These are phyloP conservation scores for Stachybotrys elegans DNA, from an alignment of 2,329 filamentous ascomycete species.

Conservation along the genomic window DNA sequence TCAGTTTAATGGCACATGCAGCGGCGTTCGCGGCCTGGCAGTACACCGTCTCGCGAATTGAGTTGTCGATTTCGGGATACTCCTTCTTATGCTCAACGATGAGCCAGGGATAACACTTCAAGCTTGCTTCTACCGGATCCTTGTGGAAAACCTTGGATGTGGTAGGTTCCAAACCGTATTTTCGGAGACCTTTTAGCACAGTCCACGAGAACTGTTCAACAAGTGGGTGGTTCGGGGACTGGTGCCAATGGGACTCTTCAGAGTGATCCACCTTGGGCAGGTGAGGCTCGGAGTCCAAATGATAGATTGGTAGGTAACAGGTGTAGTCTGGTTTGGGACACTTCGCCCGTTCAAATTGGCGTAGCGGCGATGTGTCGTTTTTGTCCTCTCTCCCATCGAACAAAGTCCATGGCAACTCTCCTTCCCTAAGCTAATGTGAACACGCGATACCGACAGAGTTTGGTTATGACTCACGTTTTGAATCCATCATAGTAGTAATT, in stretches of 20 bases:
- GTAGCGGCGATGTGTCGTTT: background rate
- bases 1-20: slow-evolving; percentile 11
- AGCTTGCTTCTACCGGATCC: background rate
- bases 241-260: slow-evolving; percentile 5
- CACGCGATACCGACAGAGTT: background rate
- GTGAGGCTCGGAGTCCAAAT: background rate
- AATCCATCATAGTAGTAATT: slow-evolving; percentile 14
- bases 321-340: slow-evolving; percentile 10
- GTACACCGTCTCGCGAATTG: background rate
- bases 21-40: slow-evolving; percentile 12
- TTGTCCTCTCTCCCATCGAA: slow-evolving; percentile 1
- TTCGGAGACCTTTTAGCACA: slow-evolving; percentile 1
- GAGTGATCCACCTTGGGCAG: slow-evolving; percentile 3
- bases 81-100: slow-evolving; percentile 14
- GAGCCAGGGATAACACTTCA: slow-evolving; percentile 15
- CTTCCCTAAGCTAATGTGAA: slow-evolving; percentile 1
- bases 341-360: background rate
- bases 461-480: slow-evolving; percentile 2
- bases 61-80: too few relatives aligned
- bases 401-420: slow-evolving; percentile 2
- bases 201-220: slow-evolving; percentile 11
- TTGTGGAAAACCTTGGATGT: slow-evolving; percentile 6
- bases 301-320: slow-evolving; percentile 12
- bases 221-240: background rate
- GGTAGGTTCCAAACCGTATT: slow-evolving; percentile 4